Evolutionary conservation across 495 filamentous ascomycete species (phyloP).

Genomic region (Penicillium lividum): DNA sequence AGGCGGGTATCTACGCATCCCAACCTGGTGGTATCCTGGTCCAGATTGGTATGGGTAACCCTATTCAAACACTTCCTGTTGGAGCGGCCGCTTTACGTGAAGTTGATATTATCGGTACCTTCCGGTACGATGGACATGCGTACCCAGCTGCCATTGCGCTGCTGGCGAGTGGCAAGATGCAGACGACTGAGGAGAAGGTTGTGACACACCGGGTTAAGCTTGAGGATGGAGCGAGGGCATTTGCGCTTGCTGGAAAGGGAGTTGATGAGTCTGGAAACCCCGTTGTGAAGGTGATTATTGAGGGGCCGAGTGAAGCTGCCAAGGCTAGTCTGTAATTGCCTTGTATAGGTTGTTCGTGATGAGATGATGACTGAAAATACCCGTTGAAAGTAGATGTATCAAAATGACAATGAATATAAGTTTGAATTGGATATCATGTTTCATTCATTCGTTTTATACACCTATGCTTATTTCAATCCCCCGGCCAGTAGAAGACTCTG

Average conservation of each 20-base stretch:
- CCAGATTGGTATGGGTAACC: constrained; percentile 93
- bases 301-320: constrained; percentile 25
- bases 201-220: constrained; percentile 78
- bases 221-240: constrained; percentile 66
- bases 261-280: constrained; percentile 74
- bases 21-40: constrained; percentile 78
- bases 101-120: constrained; percentile 90
- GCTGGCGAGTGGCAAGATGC: constrained; percentile 60
- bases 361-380: constrained; percentile 28
- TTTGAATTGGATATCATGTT: too few species aligned
- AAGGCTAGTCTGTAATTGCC: constrained; percentile 7
- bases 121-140: constrained; percentile 79
- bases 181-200: constrained; percentile 54
- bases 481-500: constrained; percentile 60
- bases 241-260: constrained; percentile 77
- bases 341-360: constrained; percentile 13
- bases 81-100: constrained; percentile 83
- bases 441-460: not conserved
- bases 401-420: not conserved
- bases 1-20: constrained; percentile 82
- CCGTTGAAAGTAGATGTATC: constrained; percentile 17
- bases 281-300: constrained; percentile 86
- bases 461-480: constrained; percentile 47
- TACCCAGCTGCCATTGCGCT: constrained; percentile 81
- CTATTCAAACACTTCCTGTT: constrained; percentile 82